Conservation (phyloP, 192 early-diverging fungal genomes). For the Entrophospora sp. region DNA sequence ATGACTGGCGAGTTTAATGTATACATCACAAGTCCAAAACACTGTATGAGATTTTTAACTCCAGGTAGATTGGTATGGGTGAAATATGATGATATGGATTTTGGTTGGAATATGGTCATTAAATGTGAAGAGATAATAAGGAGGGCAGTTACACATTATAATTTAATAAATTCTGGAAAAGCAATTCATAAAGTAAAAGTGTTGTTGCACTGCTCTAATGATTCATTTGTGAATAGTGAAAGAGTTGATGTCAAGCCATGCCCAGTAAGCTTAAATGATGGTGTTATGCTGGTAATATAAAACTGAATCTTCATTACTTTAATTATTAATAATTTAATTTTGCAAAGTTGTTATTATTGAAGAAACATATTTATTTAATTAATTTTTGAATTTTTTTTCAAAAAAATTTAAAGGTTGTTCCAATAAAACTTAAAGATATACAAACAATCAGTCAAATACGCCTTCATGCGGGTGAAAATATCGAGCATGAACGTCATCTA, state of each 20-base stretch:
- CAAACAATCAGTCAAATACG: slow-evolving; percentile 68
- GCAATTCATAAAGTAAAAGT: not conserved
- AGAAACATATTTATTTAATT: not conserved
- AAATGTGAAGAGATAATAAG: slow-evolving; percentile 52
- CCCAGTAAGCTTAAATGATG: slow-evolving; percentile 32
- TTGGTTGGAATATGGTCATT: slow-evolving; percentile 89
- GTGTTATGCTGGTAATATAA: no score
- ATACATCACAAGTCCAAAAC: slow-evolving; percentile 76
- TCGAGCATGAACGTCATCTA: slow-evolving; percentile 48
- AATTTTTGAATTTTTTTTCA: no score
- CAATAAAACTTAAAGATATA: slow-evolving; percentile 63
- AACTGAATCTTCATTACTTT: not conserved
- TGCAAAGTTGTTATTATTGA: not conserved
- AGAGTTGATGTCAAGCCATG: slow-evolving; percentile 45
- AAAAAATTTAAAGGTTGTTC: slow-evolving; percentile 54
- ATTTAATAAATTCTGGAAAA: no score
- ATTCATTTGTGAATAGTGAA: slow-evolving; percentile 23
- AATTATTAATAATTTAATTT: not conserved
- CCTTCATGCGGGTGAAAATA: slow-evolving; percentile 60
- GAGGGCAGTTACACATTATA: not conserved
- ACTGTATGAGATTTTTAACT: slow-evolving; percentile 79
- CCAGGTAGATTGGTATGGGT: slow-evolving; percentile 71
- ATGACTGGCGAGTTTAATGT: slow-evolving; percentile 55
- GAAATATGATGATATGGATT: slow-evolving; percentile 54
- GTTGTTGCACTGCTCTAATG: not conserved